phyloP scores from a whole-genome alignment of 306 rosid species.

The Sphenostylis stenocarpa region DNA sequence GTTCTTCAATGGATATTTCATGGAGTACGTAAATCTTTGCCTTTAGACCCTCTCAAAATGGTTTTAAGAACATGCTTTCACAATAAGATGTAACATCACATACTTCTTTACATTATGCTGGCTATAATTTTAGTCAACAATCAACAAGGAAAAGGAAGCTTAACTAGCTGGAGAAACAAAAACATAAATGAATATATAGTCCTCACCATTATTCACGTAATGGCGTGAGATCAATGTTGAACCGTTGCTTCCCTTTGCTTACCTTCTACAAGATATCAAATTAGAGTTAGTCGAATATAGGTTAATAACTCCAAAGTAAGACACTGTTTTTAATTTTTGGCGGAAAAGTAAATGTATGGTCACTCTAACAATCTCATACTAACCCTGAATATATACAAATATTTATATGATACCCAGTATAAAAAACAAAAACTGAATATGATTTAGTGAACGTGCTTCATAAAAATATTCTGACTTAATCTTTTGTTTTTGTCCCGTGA shows the following conservation, averaged over 20 bases:
- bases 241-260: conserved; percentile 81
- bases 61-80: background rate
- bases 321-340: background rate
- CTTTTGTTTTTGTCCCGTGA: background rate
- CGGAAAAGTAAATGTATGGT: conserved; percentile 1
- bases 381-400: too few species aligned
- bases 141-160: conserved; percentile 1
- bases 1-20: background rate
- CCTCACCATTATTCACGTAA: conserved; percentile 60
- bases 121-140: background rate
- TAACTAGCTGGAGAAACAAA: conserved; percentile 8
- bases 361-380: background rate
- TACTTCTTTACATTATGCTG: background rate
- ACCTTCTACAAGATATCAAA: conserved; percentile 55
- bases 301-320: background rate
- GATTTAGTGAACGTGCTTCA: background rate
- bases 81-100: background rate
- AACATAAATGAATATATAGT: background rate
- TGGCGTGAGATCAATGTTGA: conserved; percentile 85
- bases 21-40: background rate
- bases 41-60: background rate
- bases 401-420: background rate
- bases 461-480: background rate
- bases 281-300: conserved; percentile 17
- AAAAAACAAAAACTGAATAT: background rate